Conservation (phyloP, 2,329 filamentous ascomycete species). For the Penicillium frequentans region DNA sequence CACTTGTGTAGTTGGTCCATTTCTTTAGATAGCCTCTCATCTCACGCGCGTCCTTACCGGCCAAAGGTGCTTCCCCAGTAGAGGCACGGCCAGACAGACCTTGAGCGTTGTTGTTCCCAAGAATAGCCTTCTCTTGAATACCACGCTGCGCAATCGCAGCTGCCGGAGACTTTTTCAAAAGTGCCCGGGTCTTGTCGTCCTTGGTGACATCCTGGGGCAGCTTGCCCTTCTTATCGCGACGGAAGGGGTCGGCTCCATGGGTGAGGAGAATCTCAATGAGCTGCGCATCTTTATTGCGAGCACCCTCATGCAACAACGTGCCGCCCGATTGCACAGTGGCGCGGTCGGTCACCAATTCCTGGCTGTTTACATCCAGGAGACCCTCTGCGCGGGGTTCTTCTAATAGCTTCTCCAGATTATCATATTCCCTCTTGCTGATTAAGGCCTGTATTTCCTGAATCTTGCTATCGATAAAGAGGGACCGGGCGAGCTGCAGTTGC, state of each 20-base stretch:
- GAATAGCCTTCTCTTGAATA: constrained; percentile 94
- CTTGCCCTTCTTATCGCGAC: constrained; percentile 91
- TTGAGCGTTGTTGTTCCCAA: constrained; percentile 68
- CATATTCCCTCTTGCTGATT: constrained; percentile 71
- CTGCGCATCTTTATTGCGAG: constrained; percentile 79
- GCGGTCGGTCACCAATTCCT: constrained; percentile 81
- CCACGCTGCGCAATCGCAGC: constrained; percentile 91
- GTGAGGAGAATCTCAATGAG: constrained; percentile 88
- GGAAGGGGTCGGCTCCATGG: constrained; percentile 94
- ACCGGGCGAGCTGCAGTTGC: constrained; percentile 84
- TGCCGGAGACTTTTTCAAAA: constrained; percentile 91
- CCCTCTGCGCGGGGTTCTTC: constrained; percentile 84
- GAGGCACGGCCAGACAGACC: constrained; percentile 52
- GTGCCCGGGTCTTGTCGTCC: constrained; percentile 82
- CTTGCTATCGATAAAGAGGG: constrained; percentile 84
- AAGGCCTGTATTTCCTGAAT: constrained; percentile 80
- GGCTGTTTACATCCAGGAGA: constrained; percentile 86
- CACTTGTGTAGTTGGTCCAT: constrained; percentile 98
- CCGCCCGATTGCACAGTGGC: constrained; percentile 79
- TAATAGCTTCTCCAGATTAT: constrained; percentile 72
- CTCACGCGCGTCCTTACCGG: constrained; percentile 83
- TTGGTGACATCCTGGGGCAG: constrained; percentile 95
- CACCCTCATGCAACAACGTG: constrained; percentile 89
- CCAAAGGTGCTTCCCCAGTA: constrained; percentile 54
- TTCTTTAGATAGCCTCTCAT: constrained; percentile 99